phyloP scores from a whole-genome alignment of 2,329 filamentous ascomycete genomes.

The Cyphellophora attinorum region DNA sequence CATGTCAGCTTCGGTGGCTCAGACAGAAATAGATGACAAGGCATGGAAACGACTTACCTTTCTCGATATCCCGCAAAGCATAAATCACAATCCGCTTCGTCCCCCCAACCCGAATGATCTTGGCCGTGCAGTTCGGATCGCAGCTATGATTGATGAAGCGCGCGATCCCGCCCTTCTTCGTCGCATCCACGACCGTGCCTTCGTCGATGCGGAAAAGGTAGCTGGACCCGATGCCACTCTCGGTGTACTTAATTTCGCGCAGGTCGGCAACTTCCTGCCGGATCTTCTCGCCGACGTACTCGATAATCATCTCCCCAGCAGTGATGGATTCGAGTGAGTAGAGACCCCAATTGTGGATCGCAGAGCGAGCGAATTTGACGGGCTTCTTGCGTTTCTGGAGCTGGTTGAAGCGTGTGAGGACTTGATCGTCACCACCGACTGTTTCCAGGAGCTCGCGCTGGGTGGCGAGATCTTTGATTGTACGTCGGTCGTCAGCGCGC shows the following conservation, averaged over 20 bases:
- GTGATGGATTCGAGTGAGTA: conserved; percentile 97
- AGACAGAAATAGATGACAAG: too few species aligned
- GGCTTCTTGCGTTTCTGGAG: conserved; percentile 99
- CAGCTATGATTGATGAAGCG: conserved; percentile 98
- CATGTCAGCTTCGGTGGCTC: conserved; percentile 21
- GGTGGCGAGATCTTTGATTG: conserved; percentile 88
- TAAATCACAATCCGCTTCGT: conserved; percentile 99
- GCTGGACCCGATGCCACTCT: conserved; percentile 92
- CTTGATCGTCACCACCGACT: conserved; percentile 69
- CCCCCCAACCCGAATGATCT: conserved; percentile 98
- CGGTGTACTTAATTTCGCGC: conserved; percentile 81
- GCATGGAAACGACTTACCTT: conserved; percentile 68
- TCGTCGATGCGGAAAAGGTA: conserved; percentile 98
- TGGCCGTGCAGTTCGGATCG: conserved; percentile 95
- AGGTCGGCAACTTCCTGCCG: conserved; percentile 96
- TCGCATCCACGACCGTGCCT: conserved; percentile 93
- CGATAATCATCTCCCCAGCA: conserved; percentile 98
- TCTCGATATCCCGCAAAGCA: conserved; percentile 83
- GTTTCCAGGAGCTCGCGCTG: conserved; percentile 71
- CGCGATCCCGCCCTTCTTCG: conserved; percentile 95
- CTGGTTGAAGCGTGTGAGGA: conserved; percentile 78
- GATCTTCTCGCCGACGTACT: conserved; percentile 97
- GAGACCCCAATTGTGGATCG: conserved; percentile 97
- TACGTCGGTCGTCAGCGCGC: conserved; percentile 88
- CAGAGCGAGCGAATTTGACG: conserved; percentile 92